phyloP scores from a whole-genome alignment of 306 rosid species.

The Malus sieversii region DNA sequence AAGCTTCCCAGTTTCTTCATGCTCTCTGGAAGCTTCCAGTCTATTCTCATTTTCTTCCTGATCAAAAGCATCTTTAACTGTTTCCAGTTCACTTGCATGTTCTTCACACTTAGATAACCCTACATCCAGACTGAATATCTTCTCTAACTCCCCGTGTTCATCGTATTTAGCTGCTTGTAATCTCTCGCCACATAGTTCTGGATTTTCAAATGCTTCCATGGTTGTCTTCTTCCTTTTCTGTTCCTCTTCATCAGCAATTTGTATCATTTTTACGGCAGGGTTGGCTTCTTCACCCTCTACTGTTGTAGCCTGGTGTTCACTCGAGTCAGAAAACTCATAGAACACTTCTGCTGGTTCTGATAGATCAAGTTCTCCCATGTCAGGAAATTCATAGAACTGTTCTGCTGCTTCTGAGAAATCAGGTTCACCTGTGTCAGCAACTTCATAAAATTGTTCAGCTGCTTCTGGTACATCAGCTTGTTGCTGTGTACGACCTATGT shows the following conservation, averaged over 20 bases:
- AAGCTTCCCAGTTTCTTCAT: constrained; percentile 28
- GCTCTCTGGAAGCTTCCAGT: constrained; percentile 12
- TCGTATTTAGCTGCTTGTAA: constrained; percentile 27
- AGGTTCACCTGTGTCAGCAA: constrained; percentile 11
- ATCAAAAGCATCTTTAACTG: constrained; percentile 30
- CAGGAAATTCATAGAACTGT: constrained; percentile 27
- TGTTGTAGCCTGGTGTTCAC: constrained; percentile 17
- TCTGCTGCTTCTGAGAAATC: constrained; percentile 19
- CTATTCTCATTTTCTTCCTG: constrained; percentile 22
- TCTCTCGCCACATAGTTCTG: constrained; percentile 29
- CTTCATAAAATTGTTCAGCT: constrained; percentile 33
- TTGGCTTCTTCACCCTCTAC: constrained; percentile 29
- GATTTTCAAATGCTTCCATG: constrained; percentile 22
- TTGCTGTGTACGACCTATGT: constrained; percentile 29
- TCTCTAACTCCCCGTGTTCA: constrained; percentile 19
- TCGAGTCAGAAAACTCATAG: constrained; percentile 11
- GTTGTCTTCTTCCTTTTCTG: constrained; percentile 12
- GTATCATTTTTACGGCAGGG: constrained; percentile 2
- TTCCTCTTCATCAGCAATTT: constrained; percentile 1
- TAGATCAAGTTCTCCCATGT: constrained; percentile 15
- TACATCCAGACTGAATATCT: constrained; percentile 11
- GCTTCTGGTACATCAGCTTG: constrained; percentile 31
- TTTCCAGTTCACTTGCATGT: constrained; percentile 21
- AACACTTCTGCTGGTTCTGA: constrained; percentile 34
- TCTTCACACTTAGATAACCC: constrained; percentile 22